A percentile compares a stretch with the other conserved stretches of the same genome.
Evolutionary conservation across 768 basidiomycete genomes (phyloP).

Genomic region (Lentinula sp.): DNA sequence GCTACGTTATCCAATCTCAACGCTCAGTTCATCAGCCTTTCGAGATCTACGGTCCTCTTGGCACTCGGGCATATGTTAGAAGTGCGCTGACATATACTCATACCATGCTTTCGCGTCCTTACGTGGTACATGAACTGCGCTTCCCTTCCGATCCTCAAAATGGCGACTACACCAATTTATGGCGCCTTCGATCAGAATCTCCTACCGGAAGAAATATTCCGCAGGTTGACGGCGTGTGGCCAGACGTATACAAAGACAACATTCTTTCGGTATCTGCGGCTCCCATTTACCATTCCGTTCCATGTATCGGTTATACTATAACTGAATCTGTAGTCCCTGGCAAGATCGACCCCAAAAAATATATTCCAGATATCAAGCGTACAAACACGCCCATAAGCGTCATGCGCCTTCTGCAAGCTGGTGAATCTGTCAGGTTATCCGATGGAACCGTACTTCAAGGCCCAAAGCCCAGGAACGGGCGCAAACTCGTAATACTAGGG

Average conservation of each 20-base stretch:
- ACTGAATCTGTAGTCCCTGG: constrained; percentile 66
- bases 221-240: constrained; percentile 59
- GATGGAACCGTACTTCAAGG: constrained; percentile 73
- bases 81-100: constrained; percentile 61
- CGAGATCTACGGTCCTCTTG: constrained; percentile 83
- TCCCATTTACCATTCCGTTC: constrained; percentile 74
- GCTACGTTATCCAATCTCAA: neutral
- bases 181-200: constrained; percentile 49
- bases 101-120: constrained; percentile 58
- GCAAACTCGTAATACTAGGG: constrained; percentile 78
- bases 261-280: constrained; percentile 65
- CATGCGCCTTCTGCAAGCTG: constrained; percentile 62
- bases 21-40: constrained; percentile 38
- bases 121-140: constrained; percentile 81
- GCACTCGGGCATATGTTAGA: constrained; percentile 78
- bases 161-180: constrained; percentile 43
- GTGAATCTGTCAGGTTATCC: constrained; percentile 53
- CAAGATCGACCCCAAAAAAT: constrained; percentile 66
- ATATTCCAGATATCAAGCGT: constrained; percentile 63
- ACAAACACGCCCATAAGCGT: constrained; percentile 64
- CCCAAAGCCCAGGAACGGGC: constrained; percentile 57
- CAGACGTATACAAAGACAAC: constrained; percentile 51
- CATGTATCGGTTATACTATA: constrained; percentile 77
- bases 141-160: constrained; percentile 50
- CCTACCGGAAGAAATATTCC: constrained; percentile 57